Conservation (phyloP, 2,329 filamentous ascomycete species). For the Emergomyces orientalis region DNA sequence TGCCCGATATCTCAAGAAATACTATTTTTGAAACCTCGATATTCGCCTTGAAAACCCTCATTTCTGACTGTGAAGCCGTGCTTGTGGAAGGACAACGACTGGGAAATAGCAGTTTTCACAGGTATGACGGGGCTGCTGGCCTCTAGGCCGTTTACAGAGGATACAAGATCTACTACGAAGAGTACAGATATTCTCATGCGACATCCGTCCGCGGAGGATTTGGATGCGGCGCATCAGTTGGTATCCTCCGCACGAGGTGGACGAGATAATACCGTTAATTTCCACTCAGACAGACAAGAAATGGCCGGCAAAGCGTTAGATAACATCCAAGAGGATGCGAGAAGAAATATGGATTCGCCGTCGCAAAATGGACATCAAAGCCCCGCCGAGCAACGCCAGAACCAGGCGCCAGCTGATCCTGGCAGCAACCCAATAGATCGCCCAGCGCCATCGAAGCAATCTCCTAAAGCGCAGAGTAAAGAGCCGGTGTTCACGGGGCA, state of each 20-base stretch:
- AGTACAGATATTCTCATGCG: constrained; percentile 17
- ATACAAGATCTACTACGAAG: neutral
- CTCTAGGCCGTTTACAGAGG: constrained; percentile 12
- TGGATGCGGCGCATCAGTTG: constrained; percentile 41
- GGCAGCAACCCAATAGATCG: neutral
- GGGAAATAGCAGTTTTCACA: neutral
- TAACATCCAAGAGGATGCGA: constrained; percentile 15
- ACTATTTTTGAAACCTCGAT: neutral
- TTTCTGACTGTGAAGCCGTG: neutral
- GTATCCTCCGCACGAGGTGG: constrained; percentile 39
- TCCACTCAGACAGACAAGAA: constrained; percentile 15
- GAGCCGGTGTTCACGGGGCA: constrained; percentile 34
- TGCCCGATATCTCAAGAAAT: neutral
- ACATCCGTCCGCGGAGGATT: constrained; percentile 39
- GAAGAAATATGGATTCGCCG: constrained; percentile 11
- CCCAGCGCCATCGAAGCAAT: constrained; percentile 18
- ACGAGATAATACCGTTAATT: constrained; percentile 28
- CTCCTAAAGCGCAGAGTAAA: constrained; percentile 28
- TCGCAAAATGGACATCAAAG: neutral
- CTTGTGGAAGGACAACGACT: neutral
- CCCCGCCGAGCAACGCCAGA: neutral
- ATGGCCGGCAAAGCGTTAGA: constrained; percentile 13
- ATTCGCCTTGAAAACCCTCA: neutral
- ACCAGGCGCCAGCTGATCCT: neutral
- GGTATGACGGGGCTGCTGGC: constrained; percentile 27